Base-by-base conservation (phyloP, 805 yeast genomes). In the Priceomyces melissophilus region DNA sequence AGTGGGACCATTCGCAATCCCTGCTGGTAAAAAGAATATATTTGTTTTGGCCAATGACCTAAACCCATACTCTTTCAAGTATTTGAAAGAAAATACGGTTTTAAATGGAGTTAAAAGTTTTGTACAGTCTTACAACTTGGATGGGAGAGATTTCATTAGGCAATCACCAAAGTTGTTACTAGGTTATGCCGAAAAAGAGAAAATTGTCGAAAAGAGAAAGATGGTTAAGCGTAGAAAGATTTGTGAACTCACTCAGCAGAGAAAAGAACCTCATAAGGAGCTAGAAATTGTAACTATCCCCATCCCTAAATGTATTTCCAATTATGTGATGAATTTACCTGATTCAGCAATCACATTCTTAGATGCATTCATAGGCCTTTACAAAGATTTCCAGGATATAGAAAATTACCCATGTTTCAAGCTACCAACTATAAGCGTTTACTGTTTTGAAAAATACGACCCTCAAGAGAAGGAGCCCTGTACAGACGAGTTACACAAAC, bases 1-100 rank as follows among this genome's bases (percentile, higher is more conserved):
- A 35, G 98, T 93, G 2, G 99, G 99, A 0, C 99, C 99, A 3
- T 93, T 95, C 68, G 91, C 95, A 1, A 79, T 93, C 1, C 99
- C 99, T 0, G 96, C 97, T 0, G 98, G 90, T 10, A 88, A 84
- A 60, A 87, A 84, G 46, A 76, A 76, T 11, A 84, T 82, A 9
- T 59, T 90, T 39, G 95, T 87, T 0, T 70, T 93, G 51, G 96
- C 97, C 9, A 93, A 90, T 58, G 99, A 93, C 60, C 70, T 93
- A 58, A 93, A 93, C 55, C 98, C 97, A 0, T 86, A 84, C 44
- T 82, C 95, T 43, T 86, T 67, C 62, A 78, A 79, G 48, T 84
- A 85, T 54, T 73, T 93, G 65, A 59, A 66, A 30, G 73, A 74
- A 25, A 93, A 93, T 40, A 77, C 87, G 37, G 53, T 47, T 2